Conservation (phyloP, 345 rosid species). For the Arabidopsis suecica region DNA sequence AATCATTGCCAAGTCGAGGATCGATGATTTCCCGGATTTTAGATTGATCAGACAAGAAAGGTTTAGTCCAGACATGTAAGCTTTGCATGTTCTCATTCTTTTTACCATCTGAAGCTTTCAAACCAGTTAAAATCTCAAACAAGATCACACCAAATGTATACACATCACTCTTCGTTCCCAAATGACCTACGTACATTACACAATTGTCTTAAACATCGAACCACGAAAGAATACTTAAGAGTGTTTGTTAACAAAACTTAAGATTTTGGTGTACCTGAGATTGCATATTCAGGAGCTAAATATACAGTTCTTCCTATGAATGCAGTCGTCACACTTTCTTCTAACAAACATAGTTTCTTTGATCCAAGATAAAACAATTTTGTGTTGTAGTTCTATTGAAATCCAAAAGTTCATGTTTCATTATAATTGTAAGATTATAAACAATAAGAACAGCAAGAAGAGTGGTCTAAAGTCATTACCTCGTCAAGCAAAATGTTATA, state of each 20-base stretch:
- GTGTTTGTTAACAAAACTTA: neutral
- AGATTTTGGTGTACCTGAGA: conserved; percentile 36
- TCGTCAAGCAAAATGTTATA: conserved; percentile 29
- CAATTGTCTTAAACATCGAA: neutral
- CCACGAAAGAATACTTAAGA: neutral
- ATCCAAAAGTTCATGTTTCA: neutral
- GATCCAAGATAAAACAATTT: conserved; percentile 33
- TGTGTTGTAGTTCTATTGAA: conserved; percentile 27
- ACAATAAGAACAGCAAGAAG: neutral
- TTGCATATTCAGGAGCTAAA: conserved; percentile 36
- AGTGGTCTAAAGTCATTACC: conserved; percentile 14
- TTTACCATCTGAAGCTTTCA: conserved; percentile 22
- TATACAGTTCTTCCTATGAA: conserved; percentile 26
- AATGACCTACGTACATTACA: conserved; percentile 22
- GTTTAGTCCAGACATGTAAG: conserved; percentile 16
- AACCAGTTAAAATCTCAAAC: conserved; percentile 30
- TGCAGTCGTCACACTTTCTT: neutral
- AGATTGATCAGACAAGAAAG: conserved; percentile 26
- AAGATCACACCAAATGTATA: conserved; percentile 41
- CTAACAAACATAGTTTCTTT: conserved; percentile 15
- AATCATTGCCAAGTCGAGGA: conserved; percentile 26
- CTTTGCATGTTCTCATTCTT: neutral
- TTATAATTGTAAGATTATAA: neutral
- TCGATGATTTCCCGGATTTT: conserved; percentile 28
- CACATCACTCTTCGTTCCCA: conserved; percentile 27